Evolutionary conservation across 2,329 filamentous ascomycete species (phyloP).

Genomic region (Xylariaceae sp.): DNA sequence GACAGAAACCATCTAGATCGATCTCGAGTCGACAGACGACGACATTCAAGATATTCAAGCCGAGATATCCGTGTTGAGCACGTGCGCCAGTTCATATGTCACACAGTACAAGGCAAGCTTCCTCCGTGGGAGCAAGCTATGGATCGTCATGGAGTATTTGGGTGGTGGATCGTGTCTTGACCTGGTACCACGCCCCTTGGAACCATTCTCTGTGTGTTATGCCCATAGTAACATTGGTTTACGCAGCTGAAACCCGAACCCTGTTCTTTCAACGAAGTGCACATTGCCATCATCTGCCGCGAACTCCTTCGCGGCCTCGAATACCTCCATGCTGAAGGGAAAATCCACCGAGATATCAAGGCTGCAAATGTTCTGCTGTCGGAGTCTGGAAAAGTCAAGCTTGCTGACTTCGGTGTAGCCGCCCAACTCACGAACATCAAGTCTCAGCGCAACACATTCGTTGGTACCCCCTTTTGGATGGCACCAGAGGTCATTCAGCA

Average conservation of each 20-base stretch:
- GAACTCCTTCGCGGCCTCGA: constrained; percentile 86
- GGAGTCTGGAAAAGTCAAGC: constrained; percentile 82
- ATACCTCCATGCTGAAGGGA: constrained; percentile 88
- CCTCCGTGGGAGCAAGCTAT: constrained; percentile 91
- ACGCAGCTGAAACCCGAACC: constrained; percentile 73
- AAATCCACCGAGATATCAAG: constrained; percentile 96
- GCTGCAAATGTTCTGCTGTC: constrained; percentile 95
- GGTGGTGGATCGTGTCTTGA: constrained; percentile 94
- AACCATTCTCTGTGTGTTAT: background rate
- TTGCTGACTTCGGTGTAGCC: constrained; percentile 95
- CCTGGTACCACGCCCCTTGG: constrained; percentile 53
- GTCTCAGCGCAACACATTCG: constrained; percentile 94
- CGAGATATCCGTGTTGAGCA: constrained; percentile 91
- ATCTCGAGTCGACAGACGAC: constrained; percentile 97
- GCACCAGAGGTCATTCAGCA: constrained; percentile 91
- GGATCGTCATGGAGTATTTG: constrained; percentile 99
- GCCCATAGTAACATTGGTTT: constrained; percentile 30
- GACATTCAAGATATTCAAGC: constrained; percentile 98
- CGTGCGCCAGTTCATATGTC: constrained; percentile 88
- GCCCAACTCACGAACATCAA: constrained; percentile 97
- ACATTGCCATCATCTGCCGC: constrained; percentile 91
- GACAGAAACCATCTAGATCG: constrained; percentile 59
- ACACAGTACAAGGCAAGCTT: constrained; percentile 97
- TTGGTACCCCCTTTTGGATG: constrained; percentile 98
- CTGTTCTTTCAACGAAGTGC: constrained; percentile 70